phyloP scores from a whole-genome alignment of 2,329 filamentous ascomycete genomes.

The Pseudogymnoascus sp. region DNA sequence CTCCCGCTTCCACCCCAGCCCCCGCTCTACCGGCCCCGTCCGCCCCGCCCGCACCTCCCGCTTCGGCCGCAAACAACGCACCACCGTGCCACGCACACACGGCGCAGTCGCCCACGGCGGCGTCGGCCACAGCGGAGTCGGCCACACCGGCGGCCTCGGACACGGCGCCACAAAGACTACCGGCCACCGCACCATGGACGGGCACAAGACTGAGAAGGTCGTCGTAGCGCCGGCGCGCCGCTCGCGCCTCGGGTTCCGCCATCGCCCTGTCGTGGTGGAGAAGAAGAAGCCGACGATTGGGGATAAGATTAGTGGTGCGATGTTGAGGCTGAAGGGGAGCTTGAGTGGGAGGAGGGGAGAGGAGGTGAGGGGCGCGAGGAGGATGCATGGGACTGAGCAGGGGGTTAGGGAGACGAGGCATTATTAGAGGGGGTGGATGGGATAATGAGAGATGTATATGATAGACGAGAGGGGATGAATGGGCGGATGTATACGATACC shows the following conservation, averaged over 20 bases:
- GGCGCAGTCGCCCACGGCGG: neutral
- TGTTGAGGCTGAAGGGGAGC: slow-evolving; percentile 65
- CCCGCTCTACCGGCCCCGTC: neutral
- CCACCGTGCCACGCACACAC: neutral
- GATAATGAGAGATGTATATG: neutral
- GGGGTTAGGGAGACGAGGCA: slow-evolving; percentile 40
- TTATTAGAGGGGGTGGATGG: slow-evolving; percentile 11
- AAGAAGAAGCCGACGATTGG: slow-evolving; percentile 61
- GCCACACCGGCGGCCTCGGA: neutral
- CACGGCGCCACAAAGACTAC: neutral
- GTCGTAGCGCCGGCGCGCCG: neutral
- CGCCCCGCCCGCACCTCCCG: neutral
- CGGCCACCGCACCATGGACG: neutral
- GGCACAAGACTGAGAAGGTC: neutral
- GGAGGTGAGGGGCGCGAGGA: slow-evolving; percentile 63
- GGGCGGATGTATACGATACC: neutral
- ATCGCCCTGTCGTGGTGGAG: slow-evolving; percentile 51
- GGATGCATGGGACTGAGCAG: slow-evolving; percentile 69
- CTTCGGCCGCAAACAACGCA: neutral
- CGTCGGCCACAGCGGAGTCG: neutral
- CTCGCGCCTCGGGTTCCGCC: slow-evolving; percentile 27
- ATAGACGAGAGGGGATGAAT: neutral
- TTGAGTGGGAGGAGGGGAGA: slow-evolving; percentile 55
- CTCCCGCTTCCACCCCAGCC: neutral
- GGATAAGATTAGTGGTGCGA: slow-evolving; percentile 70